These are phyloP conservation scores for Chamaenerion angustifolium DNA, from an alignment of 345 rosid genomes.

Conservation along the genomic window DNA sequence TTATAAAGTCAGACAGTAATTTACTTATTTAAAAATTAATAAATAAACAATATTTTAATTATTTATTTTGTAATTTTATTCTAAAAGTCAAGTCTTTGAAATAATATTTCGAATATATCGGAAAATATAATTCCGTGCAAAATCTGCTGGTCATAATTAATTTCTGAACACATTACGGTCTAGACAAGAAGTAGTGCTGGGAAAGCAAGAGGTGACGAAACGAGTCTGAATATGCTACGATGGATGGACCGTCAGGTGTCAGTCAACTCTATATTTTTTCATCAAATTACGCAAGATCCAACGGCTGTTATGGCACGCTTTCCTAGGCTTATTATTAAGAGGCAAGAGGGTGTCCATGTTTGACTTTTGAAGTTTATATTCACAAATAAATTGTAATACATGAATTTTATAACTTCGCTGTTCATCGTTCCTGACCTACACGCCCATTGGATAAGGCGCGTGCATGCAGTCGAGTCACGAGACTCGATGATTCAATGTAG, in stretches of 20 bases:
- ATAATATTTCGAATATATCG: no score
- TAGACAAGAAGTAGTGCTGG: conserved; percentile 8
- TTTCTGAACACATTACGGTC: no score
- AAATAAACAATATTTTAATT: no score
- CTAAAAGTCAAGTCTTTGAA: no score
- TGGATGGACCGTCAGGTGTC: conserved; percentile 22
- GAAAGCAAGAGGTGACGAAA: conserved; percentile 24
- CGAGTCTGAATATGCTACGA: no score
- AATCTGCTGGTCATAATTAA: no score
- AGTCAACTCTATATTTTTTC: conserved; percentile 8
- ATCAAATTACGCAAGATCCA: conserved; percentile 20
- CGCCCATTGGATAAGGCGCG: neutral
- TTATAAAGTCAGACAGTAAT: no score
- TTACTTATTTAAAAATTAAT: no score
- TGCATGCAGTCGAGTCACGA: neutral
- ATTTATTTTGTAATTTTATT: no score
- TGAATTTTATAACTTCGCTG: neutral
- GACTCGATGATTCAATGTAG: neutral
- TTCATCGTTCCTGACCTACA: no score
- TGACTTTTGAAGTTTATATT: conserved; percentile 19
- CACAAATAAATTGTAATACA: neutral
- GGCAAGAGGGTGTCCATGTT: conserved; percentile 16
- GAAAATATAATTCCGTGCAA: no score
- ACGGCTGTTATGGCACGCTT: conserved; percentile 34
- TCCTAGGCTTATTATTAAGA: conserved; percentile 16